Evolutionary conservation across 129 eudicot species (phyloP), one percentile per base, ranked within the genome.

Genomic region (Solidago caesia): DNA sequence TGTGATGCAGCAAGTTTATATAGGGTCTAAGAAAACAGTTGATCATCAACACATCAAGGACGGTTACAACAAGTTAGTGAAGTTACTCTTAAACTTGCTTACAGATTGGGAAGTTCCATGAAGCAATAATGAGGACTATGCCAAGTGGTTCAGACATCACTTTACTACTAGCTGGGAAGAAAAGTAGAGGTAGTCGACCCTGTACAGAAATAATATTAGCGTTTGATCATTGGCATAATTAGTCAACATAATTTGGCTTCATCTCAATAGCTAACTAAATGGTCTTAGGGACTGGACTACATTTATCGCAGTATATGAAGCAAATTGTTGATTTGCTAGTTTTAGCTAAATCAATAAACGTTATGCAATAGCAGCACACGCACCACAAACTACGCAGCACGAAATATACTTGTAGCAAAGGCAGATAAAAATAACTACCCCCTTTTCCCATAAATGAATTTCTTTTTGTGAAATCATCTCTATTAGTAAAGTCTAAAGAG

Each of bases 101-200:
- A 90, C 98, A 33, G 43, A 94, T 72, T 5, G 98, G 98, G 69
- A 83, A 90, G 82, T 94, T 94, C 98, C 98, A 94, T 25, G 97
- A 77, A 8, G 85, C 82, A 63, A 94, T 74, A 56, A 94, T 84
- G 45, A 94, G 96, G 25, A 90, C 89, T 4, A 86, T 10, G 10
- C 98, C 98, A 60, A 84, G 87, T 71, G 98, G 97, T 85, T 94
- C 98, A 4, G 98, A 86, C 75, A 90, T 56, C 63, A 88, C 67
- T 79, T 86, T 60, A 64, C 67, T 86, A 55, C 75, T 94, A 49
- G 97, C 76, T 66, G 98, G 98, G 76, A 90, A 85, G 77, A 90
- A 85, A 67, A 85, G 85, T 63, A 80, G 72, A 14, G 96, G 90
- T 67, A 94, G 8, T 44, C 78, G 77, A 65, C 81, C 84, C 98